phyloP scores from a whole-genome alignment of 148 eudicot genomes.

The Nyssa sinensis region DNA sequence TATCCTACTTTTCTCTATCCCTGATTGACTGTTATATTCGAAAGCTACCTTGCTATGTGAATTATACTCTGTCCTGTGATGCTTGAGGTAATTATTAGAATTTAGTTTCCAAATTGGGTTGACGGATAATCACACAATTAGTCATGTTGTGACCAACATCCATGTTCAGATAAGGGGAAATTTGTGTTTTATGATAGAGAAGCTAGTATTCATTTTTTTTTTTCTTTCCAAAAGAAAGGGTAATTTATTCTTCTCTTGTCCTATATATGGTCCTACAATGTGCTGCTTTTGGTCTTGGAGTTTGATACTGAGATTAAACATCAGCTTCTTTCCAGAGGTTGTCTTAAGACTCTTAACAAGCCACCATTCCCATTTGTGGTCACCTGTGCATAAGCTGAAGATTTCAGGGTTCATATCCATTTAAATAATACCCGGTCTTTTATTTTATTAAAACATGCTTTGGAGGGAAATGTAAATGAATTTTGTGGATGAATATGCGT shows the following conservation, averaged over 20 bases:
- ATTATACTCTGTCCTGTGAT: not conserved
- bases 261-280: not conserved
- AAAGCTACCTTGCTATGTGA: not conserved
- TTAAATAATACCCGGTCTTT: not conserved
- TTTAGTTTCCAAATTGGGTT: not conserved
- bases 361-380: too few species aligned
- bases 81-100: not conserved
- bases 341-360: too few species aligned
- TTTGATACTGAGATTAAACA: not conserved
- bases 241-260: not conserved
- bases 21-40: not conserved
- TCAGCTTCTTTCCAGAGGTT: not conserved
- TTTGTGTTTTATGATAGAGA: not conserved
- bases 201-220: not conserved
- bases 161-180: not conserved
- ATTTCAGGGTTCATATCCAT: not conserved
- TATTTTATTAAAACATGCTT: not conserved
- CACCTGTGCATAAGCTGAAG: too few species aligned
- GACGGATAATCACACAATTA: too few species aligned
- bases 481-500: not conserved
- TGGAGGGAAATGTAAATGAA: too few species aligned
- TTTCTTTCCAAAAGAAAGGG: not conserved
- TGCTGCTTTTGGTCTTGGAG: not conserved
- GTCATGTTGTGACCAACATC: not conserved
- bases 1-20: not conserved